These are phyloP conservation scores for Silene uniflora DNA, from an alignment of 148 eudicot genomes.

Conservation along the genomic window DNA sequence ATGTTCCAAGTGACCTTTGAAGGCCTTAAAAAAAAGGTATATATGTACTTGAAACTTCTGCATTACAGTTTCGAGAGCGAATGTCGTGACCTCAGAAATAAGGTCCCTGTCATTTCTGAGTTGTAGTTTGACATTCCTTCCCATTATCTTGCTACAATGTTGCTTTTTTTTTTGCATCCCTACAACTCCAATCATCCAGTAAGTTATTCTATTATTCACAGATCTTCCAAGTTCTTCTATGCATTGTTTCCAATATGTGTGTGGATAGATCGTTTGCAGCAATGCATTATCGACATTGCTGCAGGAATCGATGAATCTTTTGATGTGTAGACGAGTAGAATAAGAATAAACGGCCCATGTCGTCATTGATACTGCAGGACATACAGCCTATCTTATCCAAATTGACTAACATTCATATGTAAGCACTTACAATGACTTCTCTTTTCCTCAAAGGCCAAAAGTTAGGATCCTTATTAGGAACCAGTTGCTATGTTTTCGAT, in stretches of 20 bases:
- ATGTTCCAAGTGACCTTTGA: too few species aligned
- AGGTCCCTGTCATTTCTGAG: background rate
- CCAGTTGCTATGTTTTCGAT: too few species aligned
- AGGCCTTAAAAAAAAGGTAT: background rate
- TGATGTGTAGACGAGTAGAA: background rate
- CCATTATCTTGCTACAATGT: conserved; percentile 9
- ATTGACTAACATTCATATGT: conserved; percentile 24
- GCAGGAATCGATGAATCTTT: background rate
- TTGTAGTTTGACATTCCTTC: conserved; percentile 20
- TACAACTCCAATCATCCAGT: conserved; percentile 6
- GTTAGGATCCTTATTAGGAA: background rate
- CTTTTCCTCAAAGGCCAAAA: background rate
- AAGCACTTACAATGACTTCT: background rate
- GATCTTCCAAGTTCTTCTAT: conserved; percentile 13
- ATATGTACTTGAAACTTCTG: conserved; percentile 14
- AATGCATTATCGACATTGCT: background rate
- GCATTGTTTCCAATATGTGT: background rate
- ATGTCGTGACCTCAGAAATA: background rate
- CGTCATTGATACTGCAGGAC: background rate
- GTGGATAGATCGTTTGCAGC: conserved; percentile 1
- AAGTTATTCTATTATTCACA: conserved; percentile 3
- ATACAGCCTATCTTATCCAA: conserved; percentile 18
- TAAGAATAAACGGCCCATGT: conserved; percentile 7
- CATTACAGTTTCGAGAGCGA: conserved; percentile 9
- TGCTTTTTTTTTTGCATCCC: background rate